Conservation (phyloP, 345 rosid species). For the Corymbia maculata region DNA sequence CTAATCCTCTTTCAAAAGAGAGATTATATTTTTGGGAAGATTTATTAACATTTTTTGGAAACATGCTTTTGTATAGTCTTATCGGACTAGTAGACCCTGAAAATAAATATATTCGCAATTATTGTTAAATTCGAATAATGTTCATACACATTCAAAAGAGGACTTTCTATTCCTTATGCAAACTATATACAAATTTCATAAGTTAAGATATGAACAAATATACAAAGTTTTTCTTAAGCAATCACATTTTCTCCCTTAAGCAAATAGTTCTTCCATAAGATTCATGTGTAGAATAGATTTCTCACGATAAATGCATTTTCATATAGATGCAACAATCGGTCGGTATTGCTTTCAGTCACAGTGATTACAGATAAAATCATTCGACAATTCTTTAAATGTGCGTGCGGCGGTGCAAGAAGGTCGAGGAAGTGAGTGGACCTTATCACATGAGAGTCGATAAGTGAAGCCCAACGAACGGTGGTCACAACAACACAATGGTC, state of each 20-base stretch:
- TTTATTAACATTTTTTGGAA: neutral
- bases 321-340: neutral
- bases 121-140: neutral
- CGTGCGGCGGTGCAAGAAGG: rapidly evolving
- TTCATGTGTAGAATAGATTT: neutral
- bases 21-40: neutral
- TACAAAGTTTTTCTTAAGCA: neutral
- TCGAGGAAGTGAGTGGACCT: neutral
- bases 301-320: neutral
- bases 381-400: neutral
- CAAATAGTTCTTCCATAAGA: neutral
- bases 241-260: neutral
- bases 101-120: neutral
- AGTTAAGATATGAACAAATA: neutral
- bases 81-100: neutral
- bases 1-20: neutral
- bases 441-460: neutral
- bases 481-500: neutral
- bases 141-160: neutral
- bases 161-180: neutral
- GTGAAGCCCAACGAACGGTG: neutral
- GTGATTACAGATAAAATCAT: neutral
- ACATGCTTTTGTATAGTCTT: neutral
- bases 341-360: neutral
- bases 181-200: neutral